phyloP scores from a whole-genome alignment of 129 eudicot genomes.

The Scalesia atractyloides region DNA sequence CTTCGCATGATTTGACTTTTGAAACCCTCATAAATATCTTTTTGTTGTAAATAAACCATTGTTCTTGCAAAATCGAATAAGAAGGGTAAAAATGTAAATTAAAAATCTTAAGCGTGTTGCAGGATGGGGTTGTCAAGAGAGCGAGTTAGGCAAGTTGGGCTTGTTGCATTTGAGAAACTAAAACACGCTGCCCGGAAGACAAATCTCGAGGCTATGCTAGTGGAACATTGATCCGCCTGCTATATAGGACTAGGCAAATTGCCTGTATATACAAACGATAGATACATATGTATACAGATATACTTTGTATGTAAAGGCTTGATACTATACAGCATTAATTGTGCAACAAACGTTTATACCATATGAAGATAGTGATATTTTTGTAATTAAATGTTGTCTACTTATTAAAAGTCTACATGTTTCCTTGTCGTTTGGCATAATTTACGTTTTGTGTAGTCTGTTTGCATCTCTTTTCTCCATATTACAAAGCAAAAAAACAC shows the following conservation, averaged over 20 bases:
- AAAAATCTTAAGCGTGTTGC: constrained; percentile 21
- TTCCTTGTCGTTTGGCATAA: background rate
- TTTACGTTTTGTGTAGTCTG: background rate
- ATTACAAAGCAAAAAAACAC: no score
- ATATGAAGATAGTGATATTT: constrained; percentile 4
- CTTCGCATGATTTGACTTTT: background rate
- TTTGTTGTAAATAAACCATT: constrained; percentile 9
- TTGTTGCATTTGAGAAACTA: constrained; percentile 90
- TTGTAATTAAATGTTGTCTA: background rate
- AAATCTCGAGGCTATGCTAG: constrained; percentile 80
- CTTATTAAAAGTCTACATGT: background rate
- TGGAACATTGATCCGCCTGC: constrained; percentile 44
- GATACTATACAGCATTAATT: background rate
- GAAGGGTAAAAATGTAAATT: constrained; percentile 3
- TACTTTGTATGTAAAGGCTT: constrained; percentile 29
- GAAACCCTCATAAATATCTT: background rate
- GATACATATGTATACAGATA: constrained; percentile 34
- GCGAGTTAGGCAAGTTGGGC: constrained; percentile 95
- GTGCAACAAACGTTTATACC: constrained; percentile 28
- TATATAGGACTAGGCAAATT: constrained; percentile 18
- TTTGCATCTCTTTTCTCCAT: background rate
- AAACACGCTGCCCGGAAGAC: constrained; percentile 85
- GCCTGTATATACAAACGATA: constrained; percentile 37
- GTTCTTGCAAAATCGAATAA: constrained; percentile 9
- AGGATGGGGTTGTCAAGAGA: constrained; percentile 98